Conservation (phyloP, 129 eudicot genomes). For the Cynara cardunculus region DNA sequence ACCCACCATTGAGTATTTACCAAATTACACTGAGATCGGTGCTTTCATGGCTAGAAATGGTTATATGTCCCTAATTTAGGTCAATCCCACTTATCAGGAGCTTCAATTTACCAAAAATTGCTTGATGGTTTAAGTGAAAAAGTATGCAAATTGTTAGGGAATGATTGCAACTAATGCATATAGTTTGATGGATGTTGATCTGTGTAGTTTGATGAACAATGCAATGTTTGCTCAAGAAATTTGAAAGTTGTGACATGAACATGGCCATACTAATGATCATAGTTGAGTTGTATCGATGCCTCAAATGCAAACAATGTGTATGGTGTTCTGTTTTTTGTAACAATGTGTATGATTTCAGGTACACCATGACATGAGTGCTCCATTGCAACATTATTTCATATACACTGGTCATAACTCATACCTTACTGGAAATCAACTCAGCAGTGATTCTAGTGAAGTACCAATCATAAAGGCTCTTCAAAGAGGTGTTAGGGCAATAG, state of each 20-base stretch:
- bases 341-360: conserved; percentile 49
- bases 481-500: conserved; percentile 92
- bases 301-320: too few species aligned
- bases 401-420: conserved; percentile 99
- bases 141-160: neutral
- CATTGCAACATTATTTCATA: conserved; percentile 95
- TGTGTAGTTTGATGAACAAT: neutral
- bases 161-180: too few species aligned
- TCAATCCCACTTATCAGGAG: neutral
- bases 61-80: neutral
- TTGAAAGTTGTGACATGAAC: too few species aligned
- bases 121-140: neutral
- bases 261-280: too few species aligned
- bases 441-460: conserved; percentile 88
- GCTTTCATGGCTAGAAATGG: neutral
- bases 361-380: conserved; percentile 95
- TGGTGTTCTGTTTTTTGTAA: conserved; percentile 10
- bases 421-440: conserved; percentile 94
- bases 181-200: too few species aligned
- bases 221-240: neutral
- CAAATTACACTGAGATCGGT: neutral
- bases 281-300: too few species aligned
- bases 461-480: conserved; percentile 84
- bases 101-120: neutral
- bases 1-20: neutral